Evolutionary conservation across 208 protist species (phyloP).

Genomic region (Acanthamoeba castellanii): DNA sequence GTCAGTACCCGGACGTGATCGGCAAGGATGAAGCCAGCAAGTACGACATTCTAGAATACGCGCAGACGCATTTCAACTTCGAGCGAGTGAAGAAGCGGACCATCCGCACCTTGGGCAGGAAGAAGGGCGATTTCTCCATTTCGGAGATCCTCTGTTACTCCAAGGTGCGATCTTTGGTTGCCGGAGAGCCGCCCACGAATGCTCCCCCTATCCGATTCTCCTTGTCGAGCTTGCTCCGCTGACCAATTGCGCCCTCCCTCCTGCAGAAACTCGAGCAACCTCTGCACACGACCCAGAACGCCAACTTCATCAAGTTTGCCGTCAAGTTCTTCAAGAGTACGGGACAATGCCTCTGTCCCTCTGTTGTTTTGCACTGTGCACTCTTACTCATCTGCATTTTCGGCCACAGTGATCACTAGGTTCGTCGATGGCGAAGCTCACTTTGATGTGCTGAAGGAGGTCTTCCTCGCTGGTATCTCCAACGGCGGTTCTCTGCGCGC

Average conservation of each 20-base stretch:
- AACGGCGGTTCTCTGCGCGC: neutral
- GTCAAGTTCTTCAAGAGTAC: slow-evolving; percentile 59
- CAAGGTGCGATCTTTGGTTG: slow-evolving; percentile 1
- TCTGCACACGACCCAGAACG: neutral
- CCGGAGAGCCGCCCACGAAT: too few relatives aligned
- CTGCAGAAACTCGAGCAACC: slow-evolving; percentile 39
- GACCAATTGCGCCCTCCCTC: neutral
- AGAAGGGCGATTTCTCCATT: slow-evolving; percentile 13
- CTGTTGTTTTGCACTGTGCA: neutral
- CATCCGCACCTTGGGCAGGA: neutral
- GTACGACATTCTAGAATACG: slow-evolving; percentile 13
- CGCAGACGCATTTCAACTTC: neutral
- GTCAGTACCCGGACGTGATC: neutral
- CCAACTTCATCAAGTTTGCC: slow-evolving; percentile 2
- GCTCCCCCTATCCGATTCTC: neutral
- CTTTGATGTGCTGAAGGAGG: neutral
- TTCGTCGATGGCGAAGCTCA: slow-evolving; percentile 11
- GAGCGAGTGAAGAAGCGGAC: slow-evolving; percentile 22
- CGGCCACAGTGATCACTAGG: neutral
- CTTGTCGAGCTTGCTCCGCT: neutral
- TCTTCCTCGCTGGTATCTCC: slow-evolving; percentile 4
- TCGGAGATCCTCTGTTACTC: neutral
- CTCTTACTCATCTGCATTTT: neutral
- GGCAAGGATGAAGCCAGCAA: neutral
- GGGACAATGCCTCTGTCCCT: neutral